Conservation (phyloP, 2,329 filamentous ascomycete genomes). For the Falciphora oryzae region DNA sequence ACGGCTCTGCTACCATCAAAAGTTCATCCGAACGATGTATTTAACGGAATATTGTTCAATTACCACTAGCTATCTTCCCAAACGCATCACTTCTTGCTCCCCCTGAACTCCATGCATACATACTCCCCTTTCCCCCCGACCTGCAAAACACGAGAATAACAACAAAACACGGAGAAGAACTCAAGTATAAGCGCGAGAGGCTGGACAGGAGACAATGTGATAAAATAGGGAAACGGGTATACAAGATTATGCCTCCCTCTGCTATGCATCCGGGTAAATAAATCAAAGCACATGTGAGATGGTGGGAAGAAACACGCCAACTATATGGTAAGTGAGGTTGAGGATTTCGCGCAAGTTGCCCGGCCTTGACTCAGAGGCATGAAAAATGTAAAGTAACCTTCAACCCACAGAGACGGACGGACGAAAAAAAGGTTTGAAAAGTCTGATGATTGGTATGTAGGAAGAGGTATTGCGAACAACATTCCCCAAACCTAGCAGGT, state of each 20-base stretch:
- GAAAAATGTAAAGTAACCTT: background rate
- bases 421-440: background rate
- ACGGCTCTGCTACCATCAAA: too few relatives aligned
- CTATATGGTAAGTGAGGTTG: background rate
- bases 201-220: too few relatives aligned
- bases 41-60: background rate
- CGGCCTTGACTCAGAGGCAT: background rate
- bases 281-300: background rate
- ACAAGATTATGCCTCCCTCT: background rate
- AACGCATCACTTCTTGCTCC: background rate
- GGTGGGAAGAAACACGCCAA: background rate
- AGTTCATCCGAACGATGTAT: background rate
- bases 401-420: background rate
- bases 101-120: background rate
- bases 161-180: background rate
- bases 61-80: background rate
- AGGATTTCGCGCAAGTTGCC: too few relatives aligned
- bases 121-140: too few relatives aligned
- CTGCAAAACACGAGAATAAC: background rate
- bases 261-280: background rate
- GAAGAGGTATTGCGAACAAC: background rate
- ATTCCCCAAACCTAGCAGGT: background rate
- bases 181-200: background rate
- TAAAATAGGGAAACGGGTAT: background rate
- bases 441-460: background rate